These are phyloP conservation scores for Pterula multifida DNA, from an alignment of 1,284 basidiomycete genomes.

Conservation along the genomic window DNA sequence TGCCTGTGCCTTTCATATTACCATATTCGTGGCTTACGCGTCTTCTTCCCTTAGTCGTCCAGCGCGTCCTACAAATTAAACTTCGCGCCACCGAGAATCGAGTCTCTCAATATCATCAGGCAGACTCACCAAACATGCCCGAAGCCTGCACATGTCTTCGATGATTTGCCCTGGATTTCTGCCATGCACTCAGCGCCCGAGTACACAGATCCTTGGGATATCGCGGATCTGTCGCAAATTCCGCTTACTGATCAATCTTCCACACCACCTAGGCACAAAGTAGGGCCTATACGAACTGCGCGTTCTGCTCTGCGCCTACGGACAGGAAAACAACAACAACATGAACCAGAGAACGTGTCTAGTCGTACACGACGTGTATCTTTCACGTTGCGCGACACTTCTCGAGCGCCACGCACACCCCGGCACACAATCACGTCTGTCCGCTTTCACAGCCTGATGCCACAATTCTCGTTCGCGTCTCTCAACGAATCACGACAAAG, in stretches of 20 bases:
- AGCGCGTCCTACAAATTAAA: not conserved
- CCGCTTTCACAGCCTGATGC: not conserved
- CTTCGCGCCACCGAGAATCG: not conserved
- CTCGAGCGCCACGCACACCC: not conserved
- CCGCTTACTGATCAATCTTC: constrained; percentile 17
- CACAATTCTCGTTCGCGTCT: not conserved
- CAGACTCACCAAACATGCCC: constrained; percentile 11
- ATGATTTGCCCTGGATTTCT: constrained; percentile 50
- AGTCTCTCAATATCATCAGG: not conserved
- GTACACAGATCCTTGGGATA: constrained; percentile 27
- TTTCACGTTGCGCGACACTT: not conserved
- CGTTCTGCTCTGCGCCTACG: not conserved
- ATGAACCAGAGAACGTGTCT: not conserved
- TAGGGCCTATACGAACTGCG: not conserved
- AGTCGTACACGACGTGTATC: not conserved
- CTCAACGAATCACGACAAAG: not conserved
- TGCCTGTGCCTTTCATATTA: not conserved
- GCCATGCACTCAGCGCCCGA: constrained; percentile 33
- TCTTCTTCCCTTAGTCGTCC: not conserved
- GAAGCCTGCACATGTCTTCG: constrained; percentile 30
- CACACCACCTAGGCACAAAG: not conserved
- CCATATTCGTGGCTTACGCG: not conserved
- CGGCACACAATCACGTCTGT: not conserved
- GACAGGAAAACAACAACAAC: not conserved
- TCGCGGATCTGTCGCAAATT: constrained; percentile 47